Evolutionary conservation across 352 stramenopile species (phyloP).

Genomic region (Hyaloperonospora brassicae): DNA sequence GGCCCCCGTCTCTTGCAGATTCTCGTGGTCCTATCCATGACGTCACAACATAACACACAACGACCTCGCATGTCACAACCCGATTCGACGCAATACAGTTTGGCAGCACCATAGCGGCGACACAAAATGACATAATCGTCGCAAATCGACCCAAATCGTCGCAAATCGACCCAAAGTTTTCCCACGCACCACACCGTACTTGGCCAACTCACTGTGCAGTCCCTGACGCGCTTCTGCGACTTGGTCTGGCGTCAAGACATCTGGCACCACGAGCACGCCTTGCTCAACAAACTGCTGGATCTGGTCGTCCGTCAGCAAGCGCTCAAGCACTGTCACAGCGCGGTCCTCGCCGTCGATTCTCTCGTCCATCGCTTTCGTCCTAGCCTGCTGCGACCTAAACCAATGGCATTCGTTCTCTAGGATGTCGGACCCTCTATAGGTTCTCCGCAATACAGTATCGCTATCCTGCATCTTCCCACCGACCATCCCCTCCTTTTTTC

Average conservation of each 20-base stretch:
- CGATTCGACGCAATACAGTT: too few species aligned
- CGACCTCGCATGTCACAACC: too few species aligned
- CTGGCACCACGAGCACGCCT: slow-evolving; percentile 68
- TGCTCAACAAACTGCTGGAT: slow-evolving; percentile 51
- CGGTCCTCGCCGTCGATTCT: slow-evolving; percentile 14
- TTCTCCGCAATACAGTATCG: too few species aligned
- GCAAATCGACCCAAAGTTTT: too few species aligned
- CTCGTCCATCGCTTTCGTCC: not conserved
- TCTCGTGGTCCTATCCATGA: slow-evolving; percentile 35
- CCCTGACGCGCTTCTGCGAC: slow-evolving; percentile 42
- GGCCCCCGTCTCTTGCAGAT: slow-evolving; percentile 52
- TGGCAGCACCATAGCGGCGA: too few species aligned
- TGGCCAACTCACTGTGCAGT: slow-evolving; percentile 55
- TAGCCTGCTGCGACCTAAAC: too few species aligned
- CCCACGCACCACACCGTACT: slow-evolving; percentile 58
- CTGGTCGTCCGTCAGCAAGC: slow-evolving; percentile 45
- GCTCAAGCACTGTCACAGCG: slow-evolving; percentile 14
- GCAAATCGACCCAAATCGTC: too few species aligned
- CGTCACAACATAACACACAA: not conserved
- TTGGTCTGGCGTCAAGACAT: slow-evolving; percentile 55
- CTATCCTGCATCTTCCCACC: too few species aligned
- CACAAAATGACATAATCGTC: too few species aligned
- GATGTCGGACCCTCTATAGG: too few species aligned
- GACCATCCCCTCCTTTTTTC: too few species aligned
- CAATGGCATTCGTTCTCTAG: too few species aligned